Base-by-base conservation (phyloP, 495 filamentous ascomycete genomes). In the Hypoxylon crocopeplum region DNA sequence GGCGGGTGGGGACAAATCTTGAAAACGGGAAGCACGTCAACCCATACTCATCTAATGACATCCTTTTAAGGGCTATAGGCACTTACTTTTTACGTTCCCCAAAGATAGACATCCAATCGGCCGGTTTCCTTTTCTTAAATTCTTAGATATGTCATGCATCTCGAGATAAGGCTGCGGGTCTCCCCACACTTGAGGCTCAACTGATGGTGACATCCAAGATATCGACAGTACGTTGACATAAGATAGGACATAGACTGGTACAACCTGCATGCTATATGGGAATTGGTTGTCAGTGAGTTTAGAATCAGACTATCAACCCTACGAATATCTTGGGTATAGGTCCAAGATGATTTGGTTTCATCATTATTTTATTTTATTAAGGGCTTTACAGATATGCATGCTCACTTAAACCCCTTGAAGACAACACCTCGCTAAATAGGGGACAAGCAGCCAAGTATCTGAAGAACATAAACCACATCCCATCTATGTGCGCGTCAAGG, bases 131-230 rank as follows among this genome's bases (percentile, higher is more conserved):
- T 25, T 20, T 3, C 24, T 27, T 27, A 8, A n/a, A 34, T 30
- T 60, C 33, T 22, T 56, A 24, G 7, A n/a, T 42, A 32, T 22
- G 47, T 39, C 29, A 57, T 13, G 32, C 25, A 33, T 21, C 30
- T 16, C 21, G 22, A 25, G 33, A 56, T 32, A 20, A 16, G 13
- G 52, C 37, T 56, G 41, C 47, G 59, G 59, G 33, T 29, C 58
- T 50, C 46, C 38, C 41, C 59, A 39, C 56, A 40, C 46, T 52
- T 57, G 47, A 57, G 59, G 40, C 59, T 62, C 59, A 52, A 61
- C 21, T 27, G 37, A 61, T 3, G 3, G 15, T 7, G 12, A 6
- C 2, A n/a, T n/a, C n/a, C n/a, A n/a, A n/a, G n/a, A n/a, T n/a
- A n/a, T n/a, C n/a, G n/a, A n/a, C n/a, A n/a, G n/a, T n/a, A n/a